A percentile compares a stretch with the other conserved stretches of the same genome.
Conservation (phyloP, 176 grass and related monocot genomes). For the Lolium rigidum region DNA sequence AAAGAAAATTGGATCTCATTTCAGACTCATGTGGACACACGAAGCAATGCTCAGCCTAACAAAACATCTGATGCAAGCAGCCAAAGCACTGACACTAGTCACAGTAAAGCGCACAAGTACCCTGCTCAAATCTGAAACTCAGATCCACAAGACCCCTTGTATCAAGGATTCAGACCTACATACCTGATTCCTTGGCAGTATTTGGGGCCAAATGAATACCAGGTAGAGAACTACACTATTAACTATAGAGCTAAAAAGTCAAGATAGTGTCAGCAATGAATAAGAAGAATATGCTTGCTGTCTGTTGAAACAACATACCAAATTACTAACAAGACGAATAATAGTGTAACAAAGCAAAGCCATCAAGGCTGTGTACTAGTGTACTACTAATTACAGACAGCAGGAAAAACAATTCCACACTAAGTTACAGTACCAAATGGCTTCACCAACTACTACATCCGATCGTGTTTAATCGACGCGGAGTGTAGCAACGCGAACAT, state of each 20-base stretch:
- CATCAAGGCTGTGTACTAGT: neutral
- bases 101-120: conserved; percentile 21
- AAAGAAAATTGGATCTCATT: neutral
- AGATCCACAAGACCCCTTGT: conserved; percentile 11
- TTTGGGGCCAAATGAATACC: conserved; percentile 12
- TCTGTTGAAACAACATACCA: conserved; percentile 39
- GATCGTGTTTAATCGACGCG: too few species aligned
- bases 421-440: conserved; percentile 36
- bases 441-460: conserved; percentile 15
- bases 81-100: neutral
- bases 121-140: conserved; percentile 4
- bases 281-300: conserved; percentile 51
- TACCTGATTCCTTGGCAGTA: conserved; percentile 34
- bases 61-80: neutral
- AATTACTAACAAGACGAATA: conserved; percentile 21
- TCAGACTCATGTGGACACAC: neutral
- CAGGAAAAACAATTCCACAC: conserved; percentile 37
- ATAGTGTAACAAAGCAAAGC: conserved; percentile 37
- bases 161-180: neutral
- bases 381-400: conserved; percentile 28
- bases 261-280: conserved; percentile 28
- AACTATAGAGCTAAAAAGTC: neutral
- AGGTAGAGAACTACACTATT: conserved; percentile 26
- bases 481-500: too few species aligned
- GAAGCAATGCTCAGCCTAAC: conserved; percentile 9